These are phyloP conservation scores for Dorcoceras hygrometricum DNA, from an alignment of 257 asterid genomes.

Conservation along the genomic window DNA sequence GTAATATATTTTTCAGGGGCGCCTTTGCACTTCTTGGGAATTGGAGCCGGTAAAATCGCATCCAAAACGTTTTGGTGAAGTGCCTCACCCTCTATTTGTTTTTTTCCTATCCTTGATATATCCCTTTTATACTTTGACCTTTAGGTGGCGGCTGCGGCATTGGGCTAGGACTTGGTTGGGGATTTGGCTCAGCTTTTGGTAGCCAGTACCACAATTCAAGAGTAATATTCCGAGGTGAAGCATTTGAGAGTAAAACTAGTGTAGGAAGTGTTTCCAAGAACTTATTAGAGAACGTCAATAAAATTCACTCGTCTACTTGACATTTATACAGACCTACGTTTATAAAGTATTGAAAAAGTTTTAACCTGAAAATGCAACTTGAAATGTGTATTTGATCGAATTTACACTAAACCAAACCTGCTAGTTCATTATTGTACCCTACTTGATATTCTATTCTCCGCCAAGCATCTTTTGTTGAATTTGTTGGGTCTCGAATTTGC, in stretches of 20 bases:
- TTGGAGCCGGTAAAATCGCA: constrained; percentile 70
- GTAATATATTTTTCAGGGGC: constrained; percentile 42
- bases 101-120: not conserved
- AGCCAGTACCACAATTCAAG: constrained; percentile 73
- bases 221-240: constrained; percentile 58
- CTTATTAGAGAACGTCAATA: constrained; percentile 30
- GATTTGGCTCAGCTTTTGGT: constrained; percentile 85
- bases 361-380: too few relatives aligned
- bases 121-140: constrained; percentile 24
- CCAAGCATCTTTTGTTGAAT: too few relatives aligned
- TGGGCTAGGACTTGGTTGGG: constrained; percentile 97
- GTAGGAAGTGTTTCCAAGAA: constrained; percentile 43
- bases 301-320: constrained; percentile 33
- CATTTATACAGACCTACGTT: too few relatives aligned
- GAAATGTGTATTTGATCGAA: too few relatives aligned
- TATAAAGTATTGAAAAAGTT: too few relatives aligned
- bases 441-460: too few relatives aligned
- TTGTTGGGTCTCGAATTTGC: too few relatives aligned
- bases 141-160: constrained; percentile 96
- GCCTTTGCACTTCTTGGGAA: constrained; percentile 75
- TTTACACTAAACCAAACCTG: too few relatives aligned
- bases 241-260: constrained; percentile 36
- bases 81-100: not conserved
- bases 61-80: not conserved
- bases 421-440: too few relatives aligned